A percentile compares a stretch with the other conserved stretches of the same genome.
Evolutionary conservation across 148 eudicot species (phyloP).

Genomic region (Chenopodium album): DNA sequence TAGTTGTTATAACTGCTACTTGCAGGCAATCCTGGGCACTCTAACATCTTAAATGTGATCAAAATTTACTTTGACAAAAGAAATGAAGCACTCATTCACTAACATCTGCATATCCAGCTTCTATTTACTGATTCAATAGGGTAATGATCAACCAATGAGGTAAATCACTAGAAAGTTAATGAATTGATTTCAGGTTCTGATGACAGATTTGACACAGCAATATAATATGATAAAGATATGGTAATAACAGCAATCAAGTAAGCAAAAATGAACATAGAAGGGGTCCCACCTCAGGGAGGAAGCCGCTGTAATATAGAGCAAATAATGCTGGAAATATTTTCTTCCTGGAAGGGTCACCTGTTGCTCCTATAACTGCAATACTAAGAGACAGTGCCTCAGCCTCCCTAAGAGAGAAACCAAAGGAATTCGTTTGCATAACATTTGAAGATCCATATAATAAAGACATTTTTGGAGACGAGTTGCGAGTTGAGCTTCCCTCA

Average conservation of each 20-base stretch:
- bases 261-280: background rate
- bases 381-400: constrained; percentile 18
- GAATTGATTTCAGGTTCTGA: background rate
- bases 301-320: constrained; percentile 42
- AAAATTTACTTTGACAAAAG: background rate
- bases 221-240: background rate
- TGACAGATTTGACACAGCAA: background rate
- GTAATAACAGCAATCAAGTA: background rate
- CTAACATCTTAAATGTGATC: background rate
- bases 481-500: constrained; percentile 3
- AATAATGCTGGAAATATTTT: constrained; percentile 46
- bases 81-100: background rate
- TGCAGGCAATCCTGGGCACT: background rate
- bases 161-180: background rate
- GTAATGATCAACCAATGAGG: background rate
- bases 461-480: constrained; percentile 12
- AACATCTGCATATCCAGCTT: background rate
- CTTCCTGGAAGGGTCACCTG: constrained; percentile 36
- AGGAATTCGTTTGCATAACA: constrained; percentile 1
- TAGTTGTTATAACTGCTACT: background rate
- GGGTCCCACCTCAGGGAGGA: constrained; percentile 37
- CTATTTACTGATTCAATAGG: background rate
- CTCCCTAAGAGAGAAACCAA: background rate
- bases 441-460: constrained; percentile 10
- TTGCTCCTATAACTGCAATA: constrained; percentile 38